Base-by-base conservation (phyloP, 78 protist species). In the Dictyostelium brefeldianum region DNA sequence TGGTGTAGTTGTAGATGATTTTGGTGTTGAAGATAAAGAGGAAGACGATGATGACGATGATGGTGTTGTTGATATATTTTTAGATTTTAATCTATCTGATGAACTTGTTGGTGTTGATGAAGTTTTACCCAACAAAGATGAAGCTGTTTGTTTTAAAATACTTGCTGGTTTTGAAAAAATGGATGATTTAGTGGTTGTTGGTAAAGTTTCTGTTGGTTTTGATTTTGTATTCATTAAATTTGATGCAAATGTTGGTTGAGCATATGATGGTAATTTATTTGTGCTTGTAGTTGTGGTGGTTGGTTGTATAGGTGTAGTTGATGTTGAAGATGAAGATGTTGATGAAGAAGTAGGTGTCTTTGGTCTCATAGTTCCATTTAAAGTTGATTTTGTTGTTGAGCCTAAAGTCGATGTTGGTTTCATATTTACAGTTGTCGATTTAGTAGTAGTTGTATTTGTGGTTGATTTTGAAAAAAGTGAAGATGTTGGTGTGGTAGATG, bases 241-340 rank as follows among this genome's bases (percentile, higher is more conserved):
- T 22, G 65, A 54, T n/a, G 83, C 57, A 54, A 56, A 64, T 29
- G 83, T 78, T 50, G 83, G 65, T 78, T 78, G 57, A 6, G 83
- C 70, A 20, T 78, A 54, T 56, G 83, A 54, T 78, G 71, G 71
- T 18, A 78, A 3, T 54, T 57, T 17, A 20, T 36, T 77, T 6
- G 31, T 2, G 1, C 29, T 5, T 74, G 54, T 36, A 71, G 41
- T 8, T 47, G 83, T 10, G 9, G 78, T 4, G 2, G 80, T 4
- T 62, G 70, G 3, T 62, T 10, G 22, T 6, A 18, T 1, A 17
- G 18, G 17, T 27, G 89, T 25, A 25, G 65, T 54, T 25, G 75
- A 12, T 11, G 75, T 4, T 2, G 73, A 12, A 29, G 75, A 51
- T 46, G 17, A 25, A 43, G 56, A 8, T 18, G 80, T 10, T 51